phyloP scores from a whole-genome alignment of 129 eudicot species.

The Dittrichia graveolens region DNA sequence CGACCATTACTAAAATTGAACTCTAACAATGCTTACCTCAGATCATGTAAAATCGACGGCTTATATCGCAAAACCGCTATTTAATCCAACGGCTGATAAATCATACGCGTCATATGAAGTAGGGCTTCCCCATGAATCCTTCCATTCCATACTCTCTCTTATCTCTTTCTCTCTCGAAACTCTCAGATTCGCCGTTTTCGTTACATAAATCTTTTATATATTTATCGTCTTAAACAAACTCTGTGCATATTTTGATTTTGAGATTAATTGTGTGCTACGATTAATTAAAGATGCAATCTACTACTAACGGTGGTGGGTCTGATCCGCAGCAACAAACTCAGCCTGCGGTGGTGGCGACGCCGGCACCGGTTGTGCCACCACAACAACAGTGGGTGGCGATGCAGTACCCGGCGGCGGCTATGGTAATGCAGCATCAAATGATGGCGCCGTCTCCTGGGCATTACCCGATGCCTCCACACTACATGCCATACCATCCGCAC shows the following conservation, averaged over 20 bases:
- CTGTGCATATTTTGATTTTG: background rate
- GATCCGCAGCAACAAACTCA: slow-evolving; percentile 37
- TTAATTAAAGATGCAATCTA: slow-evolving; percentile 44
- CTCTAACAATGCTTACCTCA: slow-evolving; percentile 16
- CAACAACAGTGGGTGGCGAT: slow-evolving; percentile 78
- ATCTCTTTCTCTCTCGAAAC: slow-evolving; percentile 35
- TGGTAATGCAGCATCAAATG: slow-evolving; percentile 92
- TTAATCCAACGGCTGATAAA: slow-evolving; percentile 49
- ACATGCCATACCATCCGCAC: slow-evolving; percentile 75
- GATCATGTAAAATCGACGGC: slow-evolving; percentile 41
- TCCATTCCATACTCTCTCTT: slow-evolving; percentile 35
- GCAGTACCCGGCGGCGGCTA: slow-evolving; percentile 83
- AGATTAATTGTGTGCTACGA: background rate
- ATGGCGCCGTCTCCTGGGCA: slow-evolving; percentile 75
- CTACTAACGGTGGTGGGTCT: slow-evolving; percentile 42
- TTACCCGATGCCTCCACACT: slow-evolving; percentile 64
- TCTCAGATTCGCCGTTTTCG: slow-evolving; percentile 53
- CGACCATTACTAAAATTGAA: slow-evolving; percentile 40
- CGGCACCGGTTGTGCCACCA: slow-evolving; percentile 37
- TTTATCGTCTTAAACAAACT: background rate
- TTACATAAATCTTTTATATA: slow-evolving; percentile 20
- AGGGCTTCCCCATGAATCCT: slow-evolving; percentile 66
- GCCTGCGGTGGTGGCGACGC: slow-evolving; percentile 21
- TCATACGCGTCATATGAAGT: slow-evolving; percentile 42
- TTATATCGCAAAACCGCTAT: background rate